Percentiles rank a stretch among this genome's conserved stretches.
These are phyloP conservation scores for Chlamydomonas sphaeroides DNA, from an alignment of 139 green algal genomes.

Conservation along the genomic window DNA sequence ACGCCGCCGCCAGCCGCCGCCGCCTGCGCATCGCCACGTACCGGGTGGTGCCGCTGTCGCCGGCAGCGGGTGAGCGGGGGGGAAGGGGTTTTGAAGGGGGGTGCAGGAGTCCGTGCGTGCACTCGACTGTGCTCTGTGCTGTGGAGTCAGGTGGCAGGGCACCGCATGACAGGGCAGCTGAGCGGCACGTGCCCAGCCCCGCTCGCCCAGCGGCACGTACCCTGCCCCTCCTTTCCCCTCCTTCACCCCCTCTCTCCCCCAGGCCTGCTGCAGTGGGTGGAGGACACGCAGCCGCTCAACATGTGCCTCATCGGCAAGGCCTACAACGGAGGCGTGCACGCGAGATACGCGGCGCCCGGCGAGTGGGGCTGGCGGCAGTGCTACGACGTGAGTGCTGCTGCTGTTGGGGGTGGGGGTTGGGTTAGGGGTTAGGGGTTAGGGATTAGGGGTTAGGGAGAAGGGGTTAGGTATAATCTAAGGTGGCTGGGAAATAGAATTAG, in stretches of 20 bases:
- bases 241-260: constrained; percentile 10
- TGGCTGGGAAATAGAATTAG: no score
- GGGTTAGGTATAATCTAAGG: no score
- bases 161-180: no score
- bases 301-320: constrained; percentile 49
- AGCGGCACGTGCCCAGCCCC: no score
- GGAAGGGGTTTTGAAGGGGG: no score
- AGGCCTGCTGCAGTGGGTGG: constrained; percentile 95
- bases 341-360: no score
- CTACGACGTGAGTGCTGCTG: constrained; percentile 28
- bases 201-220: no score
- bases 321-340: no score
- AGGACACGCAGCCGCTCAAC: constrained; percentile 78
- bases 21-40: constrained; percentile 87
- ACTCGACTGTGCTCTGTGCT: no score
- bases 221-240: background rate
- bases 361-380: constrained; percentile 52
- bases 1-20: constrained; percentile 57
- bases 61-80: constrained; percentile 82
- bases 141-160: no score
- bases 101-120: no score
- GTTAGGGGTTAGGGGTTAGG: background rate
- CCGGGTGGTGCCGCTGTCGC: constrained; percentile 92
- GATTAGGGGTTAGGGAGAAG: no score
- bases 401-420: background rate